A percentile compares a stretch with the other conserved stretches of the same genome.
Conservation (phyloP, 2,329 filamentous ascomycete genomes). For the Metarhizium humberi region DNA sequence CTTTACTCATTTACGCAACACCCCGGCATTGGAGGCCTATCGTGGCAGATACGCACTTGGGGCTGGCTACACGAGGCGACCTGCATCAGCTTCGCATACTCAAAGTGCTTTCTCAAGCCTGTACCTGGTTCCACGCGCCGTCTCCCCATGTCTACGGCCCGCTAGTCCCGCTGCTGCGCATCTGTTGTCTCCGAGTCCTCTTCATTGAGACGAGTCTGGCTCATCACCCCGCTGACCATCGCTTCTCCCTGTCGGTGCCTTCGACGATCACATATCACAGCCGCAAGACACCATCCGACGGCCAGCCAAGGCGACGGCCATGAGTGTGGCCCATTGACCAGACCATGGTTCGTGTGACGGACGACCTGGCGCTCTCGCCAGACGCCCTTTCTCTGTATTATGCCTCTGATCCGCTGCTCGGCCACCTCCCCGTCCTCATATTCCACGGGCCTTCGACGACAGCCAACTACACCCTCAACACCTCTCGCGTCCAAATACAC, state of each 20-base stretch:
- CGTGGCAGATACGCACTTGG: neutral
- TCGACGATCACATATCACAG: neutral
- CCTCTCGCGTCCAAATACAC: constrained; percentile 90
- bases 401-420: constrained; percentile 74
- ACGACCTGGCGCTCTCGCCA: constrained; percentile 68
- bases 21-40: no score
- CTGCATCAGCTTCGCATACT: neutral
- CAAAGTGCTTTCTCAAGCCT: neutral
- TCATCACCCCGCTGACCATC: neutral
- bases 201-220: neutral
- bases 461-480: constrained; percentile 76
- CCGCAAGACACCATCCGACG: neutral
- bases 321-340: constrained; percentile 19
- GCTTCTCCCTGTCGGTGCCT: neutral
- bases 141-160: constrained; percentile 3
- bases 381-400: constrained; percentile 83
- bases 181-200: constrained; percentile 2
- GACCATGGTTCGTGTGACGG: constrained; percentile 75
- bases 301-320: constrained; percentile 4
- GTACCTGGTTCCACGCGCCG: neutral
- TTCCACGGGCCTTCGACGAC: constrained; percentile 91
- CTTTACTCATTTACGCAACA: no score
- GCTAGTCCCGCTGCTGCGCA: constrained; percentile 3
- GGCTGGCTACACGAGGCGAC: neutral
- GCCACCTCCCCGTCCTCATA: constrained; percentile 72